Evolutionary conservation across 2,329 filamentous ascomycete species (phyloP), one percentile per base, ranked within the genome.

Genomic region (Cladophialophora exuberans): DNA sequence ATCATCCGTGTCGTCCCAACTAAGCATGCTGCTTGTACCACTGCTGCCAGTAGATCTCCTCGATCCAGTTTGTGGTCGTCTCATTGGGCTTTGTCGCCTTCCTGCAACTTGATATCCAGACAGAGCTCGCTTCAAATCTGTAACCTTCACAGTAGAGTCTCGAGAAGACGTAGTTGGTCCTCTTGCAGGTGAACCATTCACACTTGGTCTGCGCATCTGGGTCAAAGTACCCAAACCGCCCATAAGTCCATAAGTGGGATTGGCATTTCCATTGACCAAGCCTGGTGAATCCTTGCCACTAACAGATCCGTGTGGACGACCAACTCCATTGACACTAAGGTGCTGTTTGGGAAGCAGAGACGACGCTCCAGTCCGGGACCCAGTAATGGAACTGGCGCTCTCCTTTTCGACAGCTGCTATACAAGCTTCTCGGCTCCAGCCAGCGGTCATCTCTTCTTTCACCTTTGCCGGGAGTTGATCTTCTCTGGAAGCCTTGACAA

Each of bases 401-500:
- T 88, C 77, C 55, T 77, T 83, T 56, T 88, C 84, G 44, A 89
- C 80, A 31, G 83, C 79, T 9, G 85, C 82, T 48, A 94, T 75
- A 26, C 88, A 88, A 11, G 78, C 73, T 18, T 96, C 91, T 66
- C 86, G 85, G 33, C 84, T 87, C 93, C 93, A 97, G 43, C 89
- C 83, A 17, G 82, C 77, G 54, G 90, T 75, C 82, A 97, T 89
- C 62, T 89, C 82, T 59, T 94, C 89, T 61, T 81, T 84, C 63
- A 90, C 83, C 23, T 77, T 79, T 13, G 76, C 70, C 0, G 90
- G 88, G 2, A 96, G 75, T 54, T 86, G 80, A n/a, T 73, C 71
- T 30, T 79, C 76, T 69, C 48, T 69, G 56, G 61, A 65, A 3
- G 55, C 67, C 65, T 52, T 70, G 33, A 30, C 65, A 31, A 23